Base-by-base conservation (phyloP, 805 yeast genomes). In the Kodamaea jinghongensis region DNA sequence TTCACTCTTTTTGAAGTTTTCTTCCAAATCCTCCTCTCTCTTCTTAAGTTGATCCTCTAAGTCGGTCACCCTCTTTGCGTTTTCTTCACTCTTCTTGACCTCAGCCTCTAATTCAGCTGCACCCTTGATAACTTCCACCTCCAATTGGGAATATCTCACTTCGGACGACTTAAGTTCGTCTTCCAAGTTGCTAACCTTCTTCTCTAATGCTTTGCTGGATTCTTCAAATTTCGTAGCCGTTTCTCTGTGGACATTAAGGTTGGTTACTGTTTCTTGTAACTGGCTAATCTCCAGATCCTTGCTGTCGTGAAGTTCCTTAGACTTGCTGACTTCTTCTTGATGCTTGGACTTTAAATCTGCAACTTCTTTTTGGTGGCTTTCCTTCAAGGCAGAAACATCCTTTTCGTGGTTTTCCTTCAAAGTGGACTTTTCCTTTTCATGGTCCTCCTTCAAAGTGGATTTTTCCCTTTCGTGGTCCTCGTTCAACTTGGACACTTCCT, bases 381-480 rank as follows among this genome's bases (percentile, higher is more conserved):
- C 23, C 23, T 20, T 17, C 27, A 11, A 23, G 12, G 23, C 20
- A 20, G 7, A 15, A 20, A n/a, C 15, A 11, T 15, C 13, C 35
- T 31, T 31, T 25, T 31, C 23, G 17, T 12, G 33, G 13, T 15
- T n/a, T 28, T 33, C 25, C 16, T 17, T 26, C 17, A 26, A 13
- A 8, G 28, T 28, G n/a, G 11, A 31, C 17, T 31, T 28, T 4
- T 15, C 14, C 27, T 29, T 29, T 17, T 43, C 35, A 5, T 28
- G 34, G 2, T 34, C 41, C 7, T 34, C 42, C 14, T 34, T 8
- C 8, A 20, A 20, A 6, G 23, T 20, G 23, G 7, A 5, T 13
- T 36, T 33, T 17, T 7, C 28, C 30, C 43, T 34, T 36, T 46
- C 27, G 14, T 26, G 17, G 17, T 31, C 35, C 28, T 31, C 37